Evolutionary conservation across 352 stramenopile genomes (phyloP).

Genomic region (Globisporangium iwayamae): DNA sequence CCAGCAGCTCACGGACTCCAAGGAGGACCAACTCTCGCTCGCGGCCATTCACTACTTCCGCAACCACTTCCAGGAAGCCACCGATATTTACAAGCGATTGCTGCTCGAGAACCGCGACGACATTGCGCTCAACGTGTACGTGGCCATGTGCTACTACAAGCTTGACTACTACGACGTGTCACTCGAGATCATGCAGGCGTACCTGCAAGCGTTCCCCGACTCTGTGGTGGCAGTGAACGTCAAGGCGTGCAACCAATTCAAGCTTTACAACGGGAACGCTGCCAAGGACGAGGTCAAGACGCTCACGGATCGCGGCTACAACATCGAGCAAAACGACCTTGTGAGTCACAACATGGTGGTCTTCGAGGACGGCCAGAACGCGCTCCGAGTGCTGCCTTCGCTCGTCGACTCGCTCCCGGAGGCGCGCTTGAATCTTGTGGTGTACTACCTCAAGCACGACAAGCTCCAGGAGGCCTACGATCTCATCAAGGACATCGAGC

Average conservation of each 20-base stretch:
- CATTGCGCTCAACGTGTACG: constrained; percentile 96
- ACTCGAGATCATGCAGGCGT: constrained; percentile 95
- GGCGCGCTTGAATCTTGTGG: constrained; percentile 94
- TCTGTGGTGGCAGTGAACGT: constrained; percentile 93
- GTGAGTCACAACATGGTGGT: constrained; percentile 96
- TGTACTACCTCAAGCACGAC: constrained; percentile 91
- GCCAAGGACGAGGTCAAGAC: constrained; percentile 94
- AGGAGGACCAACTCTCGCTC: constrained; percentile 94
- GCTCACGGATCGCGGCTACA: constrained; percentile 87
- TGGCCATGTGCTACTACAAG: constrained; percentile 99
- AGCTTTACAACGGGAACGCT: constrained; percentile 95
- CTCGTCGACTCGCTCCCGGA: constrained; percentile 93
- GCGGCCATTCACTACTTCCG: constrained; percentile 95
- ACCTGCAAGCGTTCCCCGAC: constrained; percentile 90
- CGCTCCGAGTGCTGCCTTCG: constrained; percentile 89
- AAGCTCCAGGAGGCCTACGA: constrained; percentile 93
- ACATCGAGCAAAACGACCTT: constrained; percentile 91
- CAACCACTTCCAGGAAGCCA: constrained; percentile 93
- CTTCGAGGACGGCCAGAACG: constrained; percentile 92
- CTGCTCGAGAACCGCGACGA: constrained; percentile 95
- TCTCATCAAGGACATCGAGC: constrained; percentile 94
- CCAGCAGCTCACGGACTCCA: constrained; percentile 89
- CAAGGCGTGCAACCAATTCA: constrained; percentile 97
- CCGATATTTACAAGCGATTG: constrained; percentile 95
- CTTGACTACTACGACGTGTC: constrained; percentile 97